Evolutionary conservation across 257 asterid species (phyloP).

Genomic region (Capsicum pubescens): DNA sequence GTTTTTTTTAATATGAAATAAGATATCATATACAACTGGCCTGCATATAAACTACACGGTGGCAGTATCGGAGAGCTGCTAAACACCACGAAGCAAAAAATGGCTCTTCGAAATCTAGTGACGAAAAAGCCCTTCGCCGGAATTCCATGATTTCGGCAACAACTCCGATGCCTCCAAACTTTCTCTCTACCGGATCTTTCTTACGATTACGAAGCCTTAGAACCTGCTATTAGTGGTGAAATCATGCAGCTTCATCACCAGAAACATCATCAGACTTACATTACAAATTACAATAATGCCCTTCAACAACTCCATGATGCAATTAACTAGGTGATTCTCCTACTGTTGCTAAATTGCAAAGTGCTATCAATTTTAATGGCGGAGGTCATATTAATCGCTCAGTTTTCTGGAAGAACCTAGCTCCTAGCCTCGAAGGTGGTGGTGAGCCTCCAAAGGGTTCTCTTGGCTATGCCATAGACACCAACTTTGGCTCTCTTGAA

Average conservation of each 20-base stretch:
- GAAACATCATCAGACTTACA: constrained; percentile 90
- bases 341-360: constrained; percentile 74
- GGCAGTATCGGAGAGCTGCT: too few species aligned
- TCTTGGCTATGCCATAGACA: constrained; percentile 64
- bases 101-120: constrained; percentile 71
- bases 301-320: constrained; percentile 84
- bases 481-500: constrained; percentile 65
- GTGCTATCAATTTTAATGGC: constrained; percentile 91
- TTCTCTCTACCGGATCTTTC: constrained; percentile 77
- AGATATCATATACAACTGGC: too few species aligned
- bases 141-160: constrained; percentile 41
- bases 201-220: constrained; percentile 82
- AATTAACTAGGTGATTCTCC: constrained; percentile 54
- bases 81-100: not conserved
- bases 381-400: constrained; percentile 56
- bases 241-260: constrained; percentile 96
- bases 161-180: constrained; percentile 60
- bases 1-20: too few species aligned
- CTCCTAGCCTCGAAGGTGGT: constrained; percentile 49
- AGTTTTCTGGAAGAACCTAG: too few species aligned
- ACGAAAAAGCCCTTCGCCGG: constrained; percentile 40
- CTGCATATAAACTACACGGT: too few species aligned
- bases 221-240: constrained; percentile 83
- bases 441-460: constrained; percentile 79
- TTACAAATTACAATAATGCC: constrained; percentile 85